A percentile compares a stretch with the other conserved stretches of the same genome.
These are phyloP conservation scores for Nemania abortiva DNA, from an alignment of 2,329 filamentous ascomycete genomes.

Conservation along the genomic window DNA sequence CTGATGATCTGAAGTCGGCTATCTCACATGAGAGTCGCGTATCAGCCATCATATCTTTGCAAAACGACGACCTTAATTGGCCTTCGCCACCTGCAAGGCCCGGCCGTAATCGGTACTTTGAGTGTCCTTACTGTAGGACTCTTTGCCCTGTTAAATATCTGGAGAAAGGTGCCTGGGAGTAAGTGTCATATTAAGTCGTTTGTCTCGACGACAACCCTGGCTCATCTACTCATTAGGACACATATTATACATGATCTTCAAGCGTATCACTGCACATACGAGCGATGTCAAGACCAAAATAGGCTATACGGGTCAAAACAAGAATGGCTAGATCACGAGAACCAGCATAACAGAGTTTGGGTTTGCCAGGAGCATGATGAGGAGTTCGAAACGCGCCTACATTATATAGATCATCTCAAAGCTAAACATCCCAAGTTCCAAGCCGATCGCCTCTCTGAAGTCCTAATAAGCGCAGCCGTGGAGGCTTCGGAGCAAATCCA, in stretches of 20 bases:
- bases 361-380: constrained; percentile 29
- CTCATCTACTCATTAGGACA: neutral
- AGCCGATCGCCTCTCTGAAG: neutral
- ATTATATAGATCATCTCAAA: neutral
- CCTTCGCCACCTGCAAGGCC: neutral
- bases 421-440: neutral
- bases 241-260: constrained; percentile 38
- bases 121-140: constrained; percentile 17
- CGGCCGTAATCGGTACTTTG: neutral
- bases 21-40: constrained; percentile 14
- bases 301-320: constrained; percentile 34
- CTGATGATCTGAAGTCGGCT: constrained; percentile 12
- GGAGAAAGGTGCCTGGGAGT: constrained; percentile 1
- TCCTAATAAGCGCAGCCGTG: neutral
- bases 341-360: constrained; percentile 36
- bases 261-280: constrained; percentile 41
- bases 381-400: constrained; percentile 36
- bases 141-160: constrained; percentile 25
- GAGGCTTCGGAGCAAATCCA: neutral
- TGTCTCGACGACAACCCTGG: neutral
- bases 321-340: constrained; percentile 43
- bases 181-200: neutral
- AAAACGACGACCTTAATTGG: neutral
- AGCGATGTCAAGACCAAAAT: constrained; percentile 36
- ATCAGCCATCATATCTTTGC: neutral